Percentiles rank a stretch among this genome's conserved stretches.
These are phyloP conservation scores for Volutella citrinella DNA, from an alignment of 2,329 filamentous ascomycete species.

Conservation along the genomic window DNA sequence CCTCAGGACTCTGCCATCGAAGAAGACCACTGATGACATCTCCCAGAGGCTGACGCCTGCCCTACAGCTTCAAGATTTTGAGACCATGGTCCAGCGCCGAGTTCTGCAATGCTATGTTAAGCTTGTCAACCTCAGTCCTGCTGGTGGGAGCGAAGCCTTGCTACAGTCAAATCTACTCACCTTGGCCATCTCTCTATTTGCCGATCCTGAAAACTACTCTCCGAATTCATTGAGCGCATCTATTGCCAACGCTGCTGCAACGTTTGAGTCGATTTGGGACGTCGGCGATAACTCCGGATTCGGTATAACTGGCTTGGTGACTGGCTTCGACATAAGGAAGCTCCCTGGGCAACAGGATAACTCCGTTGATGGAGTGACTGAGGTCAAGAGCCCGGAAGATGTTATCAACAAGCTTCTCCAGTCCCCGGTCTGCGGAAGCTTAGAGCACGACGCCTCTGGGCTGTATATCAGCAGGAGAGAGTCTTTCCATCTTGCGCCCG, in stretches of 20 bases:
- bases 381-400: slow-evolving; percentile 60
- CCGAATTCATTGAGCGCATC: slow-evolving; percentile 83
- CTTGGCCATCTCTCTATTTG: slow-evolving; percentile 85
- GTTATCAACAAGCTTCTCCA: slow-evolving; percentile 59
- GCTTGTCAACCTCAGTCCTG: slow-evolving; percentile 82
- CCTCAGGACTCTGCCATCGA: slow-evolving; percentile 76
- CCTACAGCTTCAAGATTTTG: slow-evolving; percentile 83
- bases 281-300: slow-evolving; percentile 92
- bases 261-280: slow-evolving; percentile 94
- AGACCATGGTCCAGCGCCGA: slow-evolving; percentile 87
- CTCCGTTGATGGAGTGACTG: slow-evolving; percentile 41
- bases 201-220: slow-evolving; percentile 85
- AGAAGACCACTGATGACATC: slow-evolving; percentile 84
- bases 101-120: slow-evolving; percentile 95
- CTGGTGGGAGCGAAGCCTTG: slow-evolving; percentile 79
- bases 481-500: slow-evolving; percentile 51
- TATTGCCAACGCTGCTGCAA: slow-evolving; percentile 85
- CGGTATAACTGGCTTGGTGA: slow-evolving; percentile 82
- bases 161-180: slow-evolving; percentile 90
- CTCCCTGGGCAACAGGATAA: slow-evolving; percentile 67
- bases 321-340: slow-evolving; percentile 69
- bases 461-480: slow-evolving; percentile 61
- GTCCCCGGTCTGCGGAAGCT: slow-evolving; percentile 75
- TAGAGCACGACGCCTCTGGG: slow-evolving; percentile 84
- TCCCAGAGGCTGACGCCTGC: slow-evolving; percentile 79